Conservation (phyloP, 2,329 filamentous ascomycete species). For the Alternaria hordeiaustralica region DNA sequence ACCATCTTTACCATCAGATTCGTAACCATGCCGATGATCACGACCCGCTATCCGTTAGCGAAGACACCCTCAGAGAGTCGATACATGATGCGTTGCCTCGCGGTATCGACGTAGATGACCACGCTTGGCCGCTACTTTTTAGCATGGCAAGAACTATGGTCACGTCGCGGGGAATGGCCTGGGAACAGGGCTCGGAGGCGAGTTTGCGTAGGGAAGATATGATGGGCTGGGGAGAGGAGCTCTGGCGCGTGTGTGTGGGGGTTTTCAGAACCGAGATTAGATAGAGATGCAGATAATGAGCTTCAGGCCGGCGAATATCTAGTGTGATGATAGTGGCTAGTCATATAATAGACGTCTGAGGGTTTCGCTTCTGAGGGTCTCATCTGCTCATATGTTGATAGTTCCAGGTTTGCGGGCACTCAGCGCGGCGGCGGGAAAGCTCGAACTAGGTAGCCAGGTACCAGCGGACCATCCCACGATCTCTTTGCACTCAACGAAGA, state of each 20-base stretch:
- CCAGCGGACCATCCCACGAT: background rate
- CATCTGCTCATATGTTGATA: background rate
- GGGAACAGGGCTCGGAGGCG: background rate
- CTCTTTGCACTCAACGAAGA: background rate
- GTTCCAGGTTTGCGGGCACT: background rate
- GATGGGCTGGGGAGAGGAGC: background rate
- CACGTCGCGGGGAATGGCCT: background rate
- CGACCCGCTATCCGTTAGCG: background rate
- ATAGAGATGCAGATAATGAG: background rate
- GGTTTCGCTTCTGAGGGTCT: background rate
- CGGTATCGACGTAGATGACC: background rate
- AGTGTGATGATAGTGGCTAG: background rate
- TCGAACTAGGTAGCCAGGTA: background rate
- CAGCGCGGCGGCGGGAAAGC: background rate
- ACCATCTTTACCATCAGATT: background rate
- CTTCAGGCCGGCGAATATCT: background rate
- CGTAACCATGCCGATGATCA: background rate
- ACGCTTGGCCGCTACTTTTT: background rate
- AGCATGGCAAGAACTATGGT: background rate
- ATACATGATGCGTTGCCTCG: constrained; percentile 2
- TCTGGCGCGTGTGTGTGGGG: background rate
- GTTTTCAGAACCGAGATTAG: background rate
- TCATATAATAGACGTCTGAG: background rate
- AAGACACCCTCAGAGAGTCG: background rate
- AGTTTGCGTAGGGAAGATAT: background rate